These are phyloP conservation scores for Claviceps purpurea DNA, from an alignment of 2,329 filamentous ascomycete species.

Conservation along the genomic window DNA sequence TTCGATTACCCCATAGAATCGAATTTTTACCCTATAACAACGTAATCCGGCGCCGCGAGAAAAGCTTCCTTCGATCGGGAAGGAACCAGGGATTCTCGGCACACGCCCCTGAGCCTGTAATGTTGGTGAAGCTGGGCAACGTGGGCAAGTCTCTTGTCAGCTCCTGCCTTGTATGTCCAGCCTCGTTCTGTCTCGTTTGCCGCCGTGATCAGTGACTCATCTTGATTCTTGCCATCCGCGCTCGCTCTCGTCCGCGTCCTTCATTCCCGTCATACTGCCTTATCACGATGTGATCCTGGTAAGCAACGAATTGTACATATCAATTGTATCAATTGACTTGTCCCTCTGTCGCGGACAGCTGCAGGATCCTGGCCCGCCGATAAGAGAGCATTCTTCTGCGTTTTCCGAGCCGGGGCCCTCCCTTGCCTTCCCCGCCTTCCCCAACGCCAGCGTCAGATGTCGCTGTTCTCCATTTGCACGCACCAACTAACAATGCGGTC, in stretches of 20 bases:
- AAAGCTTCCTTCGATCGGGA: slow-evolving; percentile 1
- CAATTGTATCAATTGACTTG: neutral
- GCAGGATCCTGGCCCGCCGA: slow-evolving; percentile 1
- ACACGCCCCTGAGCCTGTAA: neutral
- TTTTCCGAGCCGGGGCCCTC: neutral
- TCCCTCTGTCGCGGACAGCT: neutral
- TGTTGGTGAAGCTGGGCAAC: neutral
- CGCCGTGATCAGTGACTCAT: neutral
- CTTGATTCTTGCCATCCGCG: neutral
- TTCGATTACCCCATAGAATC: slow-evolving; percentile 9
- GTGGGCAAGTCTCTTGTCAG: neutral
- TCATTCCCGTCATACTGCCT: slow-evolving; percentile 5
- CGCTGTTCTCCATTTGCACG: neutral
- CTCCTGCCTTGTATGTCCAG: neutral
- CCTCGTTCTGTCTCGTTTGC: neutral
- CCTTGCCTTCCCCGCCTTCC: neutral
- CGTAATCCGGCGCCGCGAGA: slow-evolving; percentile 12
- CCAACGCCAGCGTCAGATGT: neutral
- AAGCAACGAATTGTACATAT: neutral
- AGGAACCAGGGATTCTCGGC: neutral
- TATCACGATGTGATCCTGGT: neutral
- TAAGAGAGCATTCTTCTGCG: slow-evolving; percentile 1
- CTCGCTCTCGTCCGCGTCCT: neutral
- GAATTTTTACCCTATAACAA: slow-evolving; percentile 17
- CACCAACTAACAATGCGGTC: neutral